These are phyloP conservation scores for Trametes meyenii DNA, from an alignment of 768 basidiomycete species.

Conservation along the genomic window DNA sequence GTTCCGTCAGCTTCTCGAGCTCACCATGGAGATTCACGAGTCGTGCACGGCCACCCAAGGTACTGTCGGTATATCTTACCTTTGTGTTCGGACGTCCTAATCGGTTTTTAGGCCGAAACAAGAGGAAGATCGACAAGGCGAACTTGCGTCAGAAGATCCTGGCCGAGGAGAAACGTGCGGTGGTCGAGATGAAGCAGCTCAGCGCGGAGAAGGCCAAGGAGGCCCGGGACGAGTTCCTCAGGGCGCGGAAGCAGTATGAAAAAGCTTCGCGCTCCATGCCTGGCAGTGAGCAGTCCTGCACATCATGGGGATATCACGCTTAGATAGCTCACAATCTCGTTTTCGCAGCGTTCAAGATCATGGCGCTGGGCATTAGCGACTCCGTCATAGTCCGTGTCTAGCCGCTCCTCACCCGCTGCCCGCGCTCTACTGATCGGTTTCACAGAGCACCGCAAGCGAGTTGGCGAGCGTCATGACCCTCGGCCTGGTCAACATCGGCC, in stretches of 20 bases:
- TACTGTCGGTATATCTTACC: neutral
- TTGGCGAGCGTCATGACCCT: neutral
- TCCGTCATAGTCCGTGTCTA: neutral
- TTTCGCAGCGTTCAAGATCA: neutral
- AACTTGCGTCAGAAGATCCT: neutral
- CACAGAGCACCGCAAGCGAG: neutral
- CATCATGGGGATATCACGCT: no score
- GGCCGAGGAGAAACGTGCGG: neutral
- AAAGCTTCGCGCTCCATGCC: neutral
- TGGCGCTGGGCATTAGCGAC: neutral
- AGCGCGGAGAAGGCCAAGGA: neutral
- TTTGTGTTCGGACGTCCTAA: no score
- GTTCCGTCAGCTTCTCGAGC: conserved; percentile 1
- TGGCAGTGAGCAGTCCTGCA: neutral
- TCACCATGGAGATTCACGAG: conserved; percentile 7
- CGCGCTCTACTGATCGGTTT: no score
- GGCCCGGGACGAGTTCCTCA: conserved; percentile 1
- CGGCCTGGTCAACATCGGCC: neutral
- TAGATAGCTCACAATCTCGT: no score
- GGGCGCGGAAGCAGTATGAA: neutral
- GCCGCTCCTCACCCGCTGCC: no score
- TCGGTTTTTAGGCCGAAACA: neutral
- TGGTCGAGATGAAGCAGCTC: conserved; percentile 5
- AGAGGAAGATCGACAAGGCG: neutral
- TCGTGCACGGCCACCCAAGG: conserved; percentile 5